Conservation (phyloP, 2,329 filamentous ascomycete species). For the Colletotrichum sp. region DNA sequence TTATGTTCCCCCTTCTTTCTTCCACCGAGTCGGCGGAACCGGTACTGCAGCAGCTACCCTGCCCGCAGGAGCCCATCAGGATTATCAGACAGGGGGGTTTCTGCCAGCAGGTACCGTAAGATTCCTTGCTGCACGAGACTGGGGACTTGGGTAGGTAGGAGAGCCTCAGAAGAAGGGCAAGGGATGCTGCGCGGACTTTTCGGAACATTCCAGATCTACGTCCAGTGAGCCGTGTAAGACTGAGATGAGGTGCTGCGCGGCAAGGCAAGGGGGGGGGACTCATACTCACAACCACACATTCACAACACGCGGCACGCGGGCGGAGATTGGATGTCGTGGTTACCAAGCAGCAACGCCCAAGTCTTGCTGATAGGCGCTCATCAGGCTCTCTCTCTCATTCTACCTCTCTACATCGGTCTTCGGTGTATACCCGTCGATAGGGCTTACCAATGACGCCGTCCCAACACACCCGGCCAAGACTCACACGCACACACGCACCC, state of each 20-base stretch:
- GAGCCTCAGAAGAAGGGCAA: slow-evolving; percentile 5
- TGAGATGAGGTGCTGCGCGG: background rate
- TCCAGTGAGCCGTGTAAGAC: background rate
- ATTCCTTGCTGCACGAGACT: background rate
- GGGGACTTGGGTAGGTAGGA: background rate
- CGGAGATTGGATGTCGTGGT: slow-evolving; percentile 11
- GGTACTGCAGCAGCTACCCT: slow-evolving; percentile 1
- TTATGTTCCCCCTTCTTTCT: slow-evolving; percentile 1
- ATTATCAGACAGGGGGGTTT: background rate
- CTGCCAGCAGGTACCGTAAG: background rate
- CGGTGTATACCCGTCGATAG: background rate
- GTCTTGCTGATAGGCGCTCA: background rate
- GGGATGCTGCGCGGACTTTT: slow-evolving; percentile 11
- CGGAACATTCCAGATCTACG: background rate
- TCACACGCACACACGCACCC: background rate
- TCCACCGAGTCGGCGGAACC: slow-evolving; percentile 18
- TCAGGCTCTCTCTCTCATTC: background rate
- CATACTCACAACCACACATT: background rate
- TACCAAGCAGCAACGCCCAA: slow-evolving; percentile 15
- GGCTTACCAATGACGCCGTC: slow-evolving; percentile 14
- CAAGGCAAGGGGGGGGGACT: background rate
- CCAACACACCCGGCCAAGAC: background rate
- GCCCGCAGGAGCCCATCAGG: background rate
- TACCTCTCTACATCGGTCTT: background rate
- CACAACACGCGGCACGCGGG: background rate